Evolutionary conservation across 257 asterid genomes (phyloP), one percentile per base, ranked within the genome.

Genomic region (Przewalskia tangutica): DNA sequence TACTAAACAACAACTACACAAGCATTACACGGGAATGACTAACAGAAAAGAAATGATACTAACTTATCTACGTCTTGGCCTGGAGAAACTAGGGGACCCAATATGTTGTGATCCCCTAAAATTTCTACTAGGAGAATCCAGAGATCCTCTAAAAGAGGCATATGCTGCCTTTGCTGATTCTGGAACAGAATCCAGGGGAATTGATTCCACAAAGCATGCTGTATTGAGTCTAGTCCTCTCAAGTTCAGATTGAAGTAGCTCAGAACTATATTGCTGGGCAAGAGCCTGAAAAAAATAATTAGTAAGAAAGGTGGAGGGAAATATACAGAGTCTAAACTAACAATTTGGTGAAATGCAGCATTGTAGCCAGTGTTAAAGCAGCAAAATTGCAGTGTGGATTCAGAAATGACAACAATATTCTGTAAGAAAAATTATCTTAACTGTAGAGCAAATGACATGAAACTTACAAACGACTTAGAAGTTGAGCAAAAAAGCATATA

Each of bases 161-260:
- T 93, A 92, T 6, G 98, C 97, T 70, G 97, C 95, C 90, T 92
- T 96, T 7, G 98, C 99, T 16, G 98, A 92, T 89, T 94, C 98
- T 18, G 99, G 98, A 64, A 94, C 93, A 0, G 97, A 86, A 84
- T 91, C 97, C 82, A 87, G 81, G 10, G 98, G 91, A 48, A 91
- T 88, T 1, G 97, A 87, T 85, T 94, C 99, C 75, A 94, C 94
- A 64, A 96, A 96, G 89, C 99, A 96, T 56, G 98, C 98, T 7
- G 99, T 92, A 84, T 96, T 96, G 82, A 96, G 89, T 81, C 98
- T 85, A 2, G 97, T 96, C 89, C 99, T 90, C 83, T 96, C 99
- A 1, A 96, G 97, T 89, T 96, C 99, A 1, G 88, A 81, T 84
- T 96, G 98, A 77, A 96, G 98, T 63, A 92, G 89, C 85, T 96